These are phyloP conservation scores for Ophiostoma sp. DNA, from an alignment of 2,329 filamentous ascomycete genomes.

Conservation along the genomic window DNA sequence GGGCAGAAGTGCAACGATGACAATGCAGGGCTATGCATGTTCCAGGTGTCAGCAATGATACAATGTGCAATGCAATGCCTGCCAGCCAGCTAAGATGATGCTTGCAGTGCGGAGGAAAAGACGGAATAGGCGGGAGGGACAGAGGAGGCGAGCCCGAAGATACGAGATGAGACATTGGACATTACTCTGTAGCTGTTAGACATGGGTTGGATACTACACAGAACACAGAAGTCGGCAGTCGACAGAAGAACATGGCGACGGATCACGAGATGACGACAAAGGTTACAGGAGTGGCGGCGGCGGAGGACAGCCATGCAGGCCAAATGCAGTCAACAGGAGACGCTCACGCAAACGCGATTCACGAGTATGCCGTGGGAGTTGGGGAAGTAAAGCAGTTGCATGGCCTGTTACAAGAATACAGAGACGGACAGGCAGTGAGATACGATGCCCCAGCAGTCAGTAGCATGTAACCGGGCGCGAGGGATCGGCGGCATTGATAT, in stretches of 20 bases:
- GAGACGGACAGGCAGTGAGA: background rate
- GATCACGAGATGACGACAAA: background rate
- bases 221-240: background rate
- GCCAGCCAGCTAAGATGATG: too few relatives aligned
- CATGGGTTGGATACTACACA: background rate
- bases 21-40: background rate
- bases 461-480: background rate
- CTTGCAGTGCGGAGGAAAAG: background rate
- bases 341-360: slow-evolving; percentile 7
- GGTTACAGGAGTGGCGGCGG: background rate
- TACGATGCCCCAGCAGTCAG: background rate
- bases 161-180: background rate
- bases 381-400: background rate
- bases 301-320: slow-evolving; percentile 12
- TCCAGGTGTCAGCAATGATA: background rate
- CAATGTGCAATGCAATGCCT: background rate
- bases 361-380: too few relatives aligned
- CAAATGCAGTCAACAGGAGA: background rate
- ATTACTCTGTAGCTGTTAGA: background rate
- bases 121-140: background rate
- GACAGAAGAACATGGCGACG: background rate
- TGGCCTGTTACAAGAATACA: background rate
- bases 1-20: background rate
- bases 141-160: background rate
- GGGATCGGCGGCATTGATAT: background rate